These are phyloP conservation scores for Bretschneidera sinensis DNA, from an alignment of 345 rosid genomes.

Conservation along the genomic window DNA sequence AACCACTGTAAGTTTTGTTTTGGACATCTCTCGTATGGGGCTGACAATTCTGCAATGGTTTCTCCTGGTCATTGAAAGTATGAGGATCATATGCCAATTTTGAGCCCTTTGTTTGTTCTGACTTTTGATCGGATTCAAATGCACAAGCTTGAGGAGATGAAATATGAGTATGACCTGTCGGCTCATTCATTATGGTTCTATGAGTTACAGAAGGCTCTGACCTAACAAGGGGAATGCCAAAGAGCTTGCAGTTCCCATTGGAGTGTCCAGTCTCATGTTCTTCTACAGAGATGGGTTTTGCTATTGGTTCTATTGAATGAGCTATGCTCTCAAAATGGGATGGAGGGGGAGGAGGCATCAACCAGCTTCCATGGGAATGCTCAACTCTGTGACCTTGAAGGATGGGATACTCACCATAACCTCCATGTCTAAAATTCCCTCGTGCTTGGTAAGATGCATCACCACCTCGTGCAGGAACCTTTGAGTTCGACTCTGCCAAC, in stretches of 20 bases:
- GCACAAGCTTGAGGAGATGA: constrained; percentile 27
- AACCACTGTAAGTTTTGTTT: constrained; percentile 28
- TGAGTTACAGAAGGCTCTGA: constrained; percentile 25
- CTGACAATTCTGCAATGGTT: constrained; percentile 26
- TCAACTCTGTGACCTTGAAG: constrained; percentile 38
- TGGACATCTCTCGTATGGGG: constrained; percentile 37
- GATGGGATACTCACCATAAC: constrained; percentile 37
- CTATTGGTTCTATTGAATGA: constrained; percentile 33
- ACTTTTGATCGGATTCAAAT: constrained; percentile 23
- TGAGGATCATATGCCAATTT: constrained; percentile 28
- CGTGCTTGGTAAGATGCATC: constrained; percentile 34
- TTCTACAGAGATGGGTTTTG: constrained; percentile 27
- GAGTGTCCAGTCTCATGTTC: constrained; percentile 39
- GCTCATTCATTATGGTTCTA: constrained; percentile 25
- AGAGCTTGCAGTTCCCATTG: constrained; percentile 59
- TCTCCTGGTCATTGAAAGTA: constrained; percentile 39
- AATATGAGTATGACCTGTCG: constrained; percentile 14
- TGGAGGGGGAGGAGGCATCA: constrained; percentile 39
- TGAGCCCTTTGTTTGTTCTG: constrained; percentile 38
- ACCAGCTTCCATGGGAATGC: constrained; percentile 48
- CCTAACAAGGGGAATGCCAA: constrained; percentile 59
- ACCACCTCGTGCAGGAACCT: constrained; percentile 25
- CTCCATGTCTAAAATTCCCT: constrained; percentile 33
- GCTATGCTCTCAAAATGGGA: constrained; percentile 33
- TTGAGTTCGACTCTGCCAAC: constrained; percentile 33